A percentile compares a stretch with the other conserved stretches of the same genome.
phyloP scores from a whole-genome alignment of 495 filamentous ascomycete species.

The Neurospora sp. region DNA sequence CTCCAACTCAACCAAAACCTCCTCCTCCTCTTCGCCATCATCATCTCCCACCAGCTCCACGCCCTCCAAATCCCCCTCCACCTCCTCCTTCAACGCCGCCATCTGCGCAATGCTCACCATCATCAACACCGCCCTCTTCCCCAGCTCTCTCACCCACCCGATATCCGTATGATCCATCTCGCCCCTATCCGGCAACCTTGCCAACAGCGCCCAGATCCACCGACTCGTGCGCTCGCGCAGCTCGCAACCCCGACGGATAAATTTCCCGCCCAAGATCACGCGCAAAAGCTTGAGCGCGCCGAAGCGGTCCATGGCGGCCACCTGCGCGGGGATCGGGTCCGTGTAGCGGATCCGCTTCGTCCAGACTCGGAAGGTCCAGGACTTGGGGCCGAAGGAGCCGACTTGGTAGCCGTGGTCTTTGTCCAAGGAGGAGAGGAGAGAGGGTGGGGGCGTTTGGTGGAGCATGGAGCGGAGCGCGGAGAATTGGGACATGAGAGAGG shows the following conservation, averaged over 20 bases:
- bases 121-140: slow-evolving; percentile 46
- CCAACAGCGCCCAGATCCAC: slow-evolving; percentile 57
- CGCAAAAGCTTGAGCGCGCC: slow-evolving; percentile 48
- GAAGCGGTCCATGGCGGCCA: slow-evolving; percentile 57
- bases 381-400: slow-evolving; percentile 31
- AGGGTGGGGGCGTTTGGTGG: slow-evolving; percentile 40
- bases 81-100: slow-evolving; percentile 28
- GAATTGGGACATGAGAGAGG: slow-evolving; percentile 51
- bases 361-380: slow-evolving; percentile 40
- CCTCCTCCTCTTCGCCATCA: slow-evolving; percentile 24
- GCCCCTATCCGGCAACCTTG: slow-evolving; percentile 44
- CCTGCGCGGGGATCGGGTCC: slow-evolving; percentile 55
- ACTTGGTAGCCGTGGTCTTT: slow-evolving; percentile 48
- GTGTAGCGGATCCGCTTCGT: slow-evolving; percentile 37
- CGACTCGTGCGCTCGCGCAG: slow-evolving; percentile 39
- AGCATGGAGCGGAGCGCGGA: slow-evolving; percentile 47
- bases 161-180: slow-evolving; percentile 49
- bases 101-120: slow-evolving; percentile 42
- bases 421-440: slow-evolving; percentile 41
- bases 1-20: slow-evolving; percentile 14
- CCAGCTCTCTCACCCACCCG: slow-evolving; percentile 47
- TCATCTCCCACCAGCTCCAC: slow-evolving; percentile 10
- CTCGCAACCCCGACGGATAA: slow-evolving; percentile 35
- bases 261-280: slow-evolving; percentile 32
- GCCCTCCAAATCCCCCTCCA: slow-evolving; percentile 19